phyloP scores from a whole-genome alignment of 2,329 filamentous ascomycete genomes.

The Xylariomycetidae sp. region DNA sequence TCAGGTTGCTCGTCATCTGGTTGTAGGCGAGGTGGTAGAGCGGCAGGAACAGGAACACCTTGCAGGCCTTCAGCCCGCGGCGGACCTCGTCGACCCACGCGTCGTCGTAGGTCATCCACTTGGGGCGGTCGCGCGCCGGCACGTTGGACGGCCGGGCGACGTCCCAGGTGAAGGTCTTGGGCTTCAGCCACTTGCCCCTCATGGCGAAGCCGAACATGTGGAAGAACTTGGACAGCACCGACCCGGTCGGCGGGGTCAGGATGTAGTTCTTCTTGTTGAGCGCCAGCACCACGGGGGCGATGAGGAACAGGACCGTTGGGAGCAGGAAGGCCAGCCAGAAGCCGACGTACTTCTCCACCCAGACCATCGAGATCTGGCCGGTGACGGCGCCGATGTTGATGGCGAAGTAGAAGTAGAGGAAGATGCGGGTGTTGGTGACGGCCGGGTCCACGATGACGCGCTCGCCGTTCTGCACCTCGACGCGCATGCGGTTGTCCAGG shows the following conservation, averaged over 20 bases:
- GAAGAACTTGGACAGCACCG: too few species aligned
- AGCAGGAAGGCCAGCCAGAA: slow-evolving; percentile 53
- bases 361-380: slow-evolving; percentile 51
- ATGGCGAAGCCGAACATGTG: too few species aligned
- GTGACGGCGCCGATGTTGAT: slow-evolving; percentile 49
- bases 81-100: slow-evolving; percentile 62
- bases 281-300: slow-evolving; percentile 54
- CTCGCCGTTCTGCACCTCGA: slow-evolving; percentile 37
- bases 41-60: slow-evolving; percentile 38
- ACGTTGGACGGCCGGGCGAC: too few species aligned
- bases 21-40: slow-evolving; percentile 36
- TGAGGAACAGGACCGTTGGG: slow-evolving; percentile 44
- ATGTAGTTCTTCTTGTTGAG: slow-evolving; percentile 49
- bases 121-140: too few species aligned
- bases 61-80: slow-evolving; percentile 41
- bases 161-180: too few species aligned
- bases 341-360: slow-evolving; percentile 57
- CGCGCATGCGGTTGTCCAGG: slow-evolving; percentile 33
- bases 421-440: slow-evolving; percentile 40
- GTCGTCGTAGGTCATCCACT: too few species aligned
- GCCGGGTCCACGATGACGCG: slow-evolving; percentile 43
- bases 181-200: too few species aligned
- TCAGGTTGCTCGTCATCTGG: slow-evolving; percentile 31
- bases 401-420: slow-evolving; percentile 29
- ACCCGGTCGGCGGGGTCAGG: too few species aligned